A percentile compares a stretch with the other conserved stretches of the same genome.
Evolutionary conservation across 345 rosid species (phyloP).

Genomic region (Moricandia arvensis): DNA sequence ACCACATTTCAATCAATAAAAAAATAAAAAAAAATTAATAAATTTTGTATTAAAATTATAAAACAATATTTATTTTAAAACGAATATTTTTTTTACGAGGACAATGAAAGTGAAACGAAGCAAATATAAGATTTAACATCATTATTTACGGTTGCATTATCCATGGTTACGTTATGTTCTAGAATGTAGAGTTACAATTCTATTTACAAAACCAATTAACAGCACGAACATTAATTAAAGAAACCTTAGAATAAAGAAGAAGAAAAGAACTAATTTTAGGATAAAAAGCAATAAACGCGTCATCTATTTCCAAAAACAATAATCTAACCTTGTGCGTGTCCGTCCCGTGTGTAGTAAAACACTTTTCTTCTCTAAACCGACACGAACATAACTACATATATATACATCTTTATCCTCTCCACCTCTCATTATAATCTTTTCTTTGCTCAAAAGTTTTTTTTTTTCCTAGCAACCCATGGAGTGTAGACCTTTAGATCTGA

Average conservation of each 20-base stretch:
- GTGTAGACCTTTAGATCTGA: conserved; percentile 54
- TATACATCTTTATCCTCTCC: neutral
- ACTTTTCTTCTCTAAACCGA: conserved; percentile 14
- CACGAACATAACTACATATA: neutral
- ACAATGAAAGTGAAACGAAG: no score
- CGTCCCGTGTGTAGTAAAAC: conserved; percentile 8
- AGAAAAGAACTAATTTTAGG: neutral
- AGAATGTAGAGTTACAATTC: neutral
- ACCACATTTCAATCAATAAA: no score
- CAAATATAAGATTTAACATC: neutral
- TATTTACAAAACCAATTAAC: neutral
- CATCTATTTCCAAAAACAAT: neutral
- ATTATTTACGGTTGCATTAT: neutral
- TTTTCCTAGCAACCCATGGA: conserved; percentile 42
- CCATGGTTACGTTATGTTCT: neutral
- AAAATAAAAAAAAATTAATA: no score
- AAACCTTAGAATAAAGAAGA: neutral
- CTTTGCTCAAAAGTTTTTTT: neutral
- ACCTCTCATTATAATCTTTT: conserved; percentile 7
- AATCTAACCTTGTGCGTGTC: conserved; percentile 16
- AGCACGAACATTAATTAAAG: neutral
- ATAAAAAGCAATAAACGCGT: conserved; percentile 11
- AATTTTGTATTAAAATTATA: no score
- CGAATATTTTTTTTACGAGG: no score
- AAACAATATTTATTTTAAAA: no score